Percentiles rank a stretch among this genome's conserved stretches.
phyloP scores from a whole-genome alignment of 2,329 filamentous ascomycete genomes.

The Mycocentrospora acerina region DNA sequence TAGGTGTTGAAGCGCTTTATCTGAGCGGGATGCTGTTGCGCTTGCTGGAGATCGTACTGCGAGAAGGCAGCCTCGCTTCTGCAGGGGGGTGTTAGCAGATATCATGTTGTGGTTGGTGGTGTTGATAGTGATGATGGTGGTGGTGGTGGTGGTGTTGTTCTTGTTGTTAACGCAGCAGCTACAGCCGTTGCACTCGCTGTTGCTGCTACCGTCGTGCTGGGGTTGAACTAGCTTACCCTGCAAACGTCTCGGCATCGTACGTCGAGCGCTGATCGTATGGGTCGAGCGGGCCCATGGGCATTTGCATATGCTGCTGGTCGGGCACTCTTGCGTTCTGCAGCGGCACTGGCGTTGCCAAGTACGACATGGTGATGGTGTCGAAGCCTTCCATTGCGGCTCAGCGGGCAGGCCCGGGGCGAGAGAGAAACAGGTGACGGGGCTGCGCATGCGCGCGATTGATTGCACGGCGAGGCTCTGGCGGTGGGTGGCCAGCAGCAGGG shows the following conservation, averaged over 20 bases:
- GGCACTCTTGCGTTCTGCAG: constrained; percentile 54
- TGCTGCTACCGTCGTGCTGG: constrained; percentile 12
- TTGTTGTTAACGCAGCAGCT: no score
- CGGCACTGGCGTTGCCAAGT: constrained; percentile 59
- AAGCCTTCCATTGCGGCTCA: constrained; percentile 53
- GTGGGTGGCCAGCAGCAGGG: constrained; percentile 5
- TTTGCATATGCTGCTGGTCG: constrained; percentile 40
- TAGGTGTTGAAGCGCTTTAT: constrained; percentile 54
- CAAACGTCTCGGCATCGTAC: constrained; percentile 62
- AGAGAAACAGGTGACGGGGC: constrained; percentile 12
- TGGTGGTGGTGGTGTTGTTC: no score
- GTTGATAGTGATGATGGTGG: no score
- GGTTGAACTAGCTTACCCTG: constrained; percentile 49
- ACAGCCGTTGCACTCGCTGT: no score
- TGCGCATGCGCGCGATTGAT: constrained; percentile 34
- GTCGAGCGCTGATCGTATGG: constrained; percentile 60
- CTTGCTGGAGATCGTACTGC: constrained; percentile 44
- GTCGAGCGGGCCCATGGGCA: constrained; percentile 54
- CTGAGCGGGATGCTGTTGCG: constrained; percentile 35
- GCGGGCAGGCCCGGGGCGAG: constrained; percentile 23
- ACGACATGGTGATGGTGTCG: constrained; percentile 64
- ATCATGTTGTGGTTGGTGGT: no score
- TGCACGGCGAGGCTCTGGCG: constrained; percentile 2
- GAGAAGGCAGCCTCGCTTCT: constrained; percentile 56
- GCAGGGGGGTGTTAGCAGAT: constrained; percentile 19